A percentile compares a stretch with the other conserved stretches of the same genome.
phyloP scores from a whole-genome alignment of 78 protist genomes.

The Protostelium mycophagum region DNA sequence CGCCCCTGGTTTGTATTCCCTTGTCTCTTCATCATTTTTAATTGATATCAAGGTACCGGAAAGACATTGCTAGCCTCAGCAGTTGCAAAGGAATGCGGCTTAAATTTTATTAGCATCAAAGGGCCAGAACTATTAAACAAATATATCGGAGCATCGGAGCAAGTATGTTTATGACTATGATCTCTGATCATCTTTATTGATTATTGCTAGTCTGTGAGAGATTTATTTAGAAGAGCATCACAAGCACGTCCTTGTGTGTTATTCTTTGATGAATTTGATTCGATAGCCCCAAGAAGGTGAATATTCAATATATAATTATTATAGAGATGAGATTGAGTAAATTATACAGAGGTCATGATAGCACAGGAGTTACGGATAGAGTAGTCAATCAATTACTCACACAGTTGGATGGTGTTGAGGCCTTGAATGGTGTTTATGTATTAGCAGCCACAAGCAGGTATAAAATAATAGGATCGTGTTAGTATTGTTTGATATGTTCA shows the following conservation, averaged over 20 bases:
- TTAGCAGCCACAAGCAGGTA: constrained; percentile 79
- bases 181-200: background rate
- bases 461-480: background rate
- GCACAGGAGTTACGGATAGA: constrained; percentile 90
- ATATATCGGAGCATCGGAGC: constrained; percentile 90
- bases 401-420: constrained; percentile 92
- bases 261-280: constrained; percentile 93
- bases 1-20: no score
- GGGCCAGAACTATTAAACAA: constrained; percentile 97
- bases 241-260: constrained; percentile 88
- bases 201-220: constrained; percentile 47
- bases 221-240: constrained; percentile 79
- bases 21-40: no score
- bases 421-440: constrained; percentile 76
- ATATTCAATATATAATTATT: background rate
- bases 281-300: constrained; percentile 77
- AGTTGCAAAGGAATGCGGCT: constrained; percentile 78
- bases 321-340: background rate
- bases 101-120: constrained; percentile 76
- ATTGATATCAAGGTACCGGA: no score
- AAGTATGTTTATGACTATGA: constrained; percentile 1
- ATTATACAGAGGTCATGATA: constrained; percentile 67
- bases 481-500: background rate
- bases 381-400: constrained; percentile 92
- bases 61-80: constrained; percentile 82